Conservation (phyloP, 2,329 filamentous ascomycete species). For the Aspergillus sp. region DNA sequence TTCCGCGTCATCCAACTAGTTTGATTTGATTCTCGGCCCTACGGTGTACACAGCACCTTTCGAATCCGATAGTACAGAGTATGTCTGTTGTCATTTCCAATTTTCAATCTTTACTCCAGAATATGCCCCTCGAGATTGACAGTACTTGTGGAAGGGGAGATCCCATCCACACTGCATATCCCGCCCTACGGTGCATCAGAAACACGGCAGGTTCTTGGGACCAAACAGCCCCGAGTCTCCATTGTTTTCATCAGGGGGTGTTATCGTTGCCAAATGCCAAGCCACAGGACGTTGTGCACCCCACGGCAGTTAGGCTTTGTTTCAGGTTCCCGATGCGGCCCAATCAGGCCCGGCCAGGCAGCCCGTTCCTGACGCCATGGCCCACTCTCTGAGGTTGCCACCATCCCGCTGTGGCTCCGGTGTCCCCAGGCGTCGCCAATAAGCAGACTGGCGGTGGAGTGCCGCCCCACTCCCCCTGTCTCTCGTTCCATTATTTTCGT, state of each 20-base stretch:
- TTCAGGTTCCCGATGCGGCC: conserved; percentile 13
- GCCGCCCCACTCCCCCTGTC: conserved; percentile 16
- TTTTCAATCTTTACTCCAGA: too few relatives aligned
- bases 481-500: conserved; percentile 16
- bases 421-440: conserved; percentile 10
- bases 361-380: conserved; percentile 19
- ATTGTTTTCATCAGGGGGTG: not conserved
- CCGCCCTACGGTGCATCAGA: too few relatives aligned
- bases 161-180: not conserved
- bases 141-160: too few relatives aligned
- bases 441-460: not conserved
- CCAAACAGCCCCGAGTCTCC: not conserved
- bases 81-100: too few relatives aligned
- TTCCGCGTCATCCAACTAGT: not conserved
- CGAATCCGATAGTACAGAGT: too few relatives aligned
- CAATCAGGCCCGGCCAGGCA: conserved; percentile 1
- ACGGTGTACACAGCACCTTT: too few relatives aligned
- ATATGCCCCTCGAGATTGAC: too few relatives aligned
- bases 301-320: conserved; percentile 13
- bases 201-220: too few relatives aligned
- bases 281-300: conserved; percentile 18
- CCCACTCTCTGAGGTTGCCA: conserved; percentile 9
- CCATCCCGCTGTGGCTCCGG: conserved; percentile 15
- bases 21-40: too few relatives aligned
- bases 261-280: conserved; percentile 1